Conservation (phyloP, 148 eudicot species). For the Rhododendron ferrugineum region DNA sequence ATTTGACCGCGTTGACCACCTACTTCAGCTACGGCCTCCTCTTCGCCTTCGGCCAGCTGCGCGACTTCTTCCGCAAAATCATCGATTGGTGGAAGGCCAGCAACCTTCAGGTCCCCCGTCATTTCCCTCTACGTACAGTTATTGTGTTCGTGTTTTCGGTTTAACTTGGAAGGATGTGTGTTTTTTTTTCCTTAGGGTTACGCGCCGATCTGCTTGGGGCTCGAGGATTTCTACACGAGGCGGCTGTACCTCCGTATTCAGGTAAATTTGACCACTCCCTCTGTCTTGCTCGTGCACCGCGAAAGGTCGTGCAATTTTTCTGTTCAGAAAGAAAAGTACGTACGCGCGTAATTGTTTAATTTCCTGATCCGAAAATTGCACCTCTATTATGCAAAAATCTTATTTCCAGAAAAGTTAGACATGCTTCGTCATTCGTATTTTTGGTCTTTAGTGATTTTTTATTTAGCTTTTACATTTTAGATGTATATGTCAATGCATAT, state of each 20-base stretch:
- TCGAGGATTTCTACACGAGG: slow-evolving; percentile 84
- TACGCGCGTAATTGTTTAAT: neutral
- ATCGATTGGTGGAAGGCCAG: slow-evolving; percentile 69
- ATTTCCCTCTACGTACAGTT: neutral
- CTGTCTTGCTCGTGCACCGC: too few relatives aligned
- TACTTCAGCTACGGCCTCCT: slow-evolving; percentile 85
- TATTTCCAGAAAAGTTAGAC: too few relatives aligned
- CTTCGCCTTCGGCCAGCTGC: slow-evolving; percentile 78
- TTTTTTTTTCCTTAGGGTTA: slow-evolving; percentile 49
- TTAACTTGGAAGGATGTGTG: neutral
- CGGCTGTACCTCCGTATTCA: slow-evolving; percentile 79
- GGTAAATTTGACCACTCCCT: slow-evolving; percentile 31
- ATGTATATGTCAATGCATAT: too few relatives aligned
- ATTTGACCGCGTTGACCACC: slow-evolving; percentile 84
- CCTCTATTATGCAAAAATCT: too few relatives aligned
- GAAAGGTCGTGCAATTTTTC: too few relatives aligned
- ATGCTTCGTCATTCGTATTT: too few relatives aligned
- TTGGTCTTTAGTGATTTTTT: too few relatives aligned
- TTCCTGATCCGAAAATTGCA: neutral
- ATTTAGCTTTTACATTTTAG: too few relatives aligned
- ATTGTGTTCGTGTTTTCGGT: neutral
- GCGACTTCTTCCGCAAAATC: slow-evolving; percentile 69
- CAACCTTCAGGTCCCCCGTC: slow-evolving; percentile 53
- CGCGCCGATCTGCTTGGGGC: slow-evolving; percentile 92
- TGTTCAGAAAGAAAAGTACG: too few relatives aligned